Conservation (phyloP, 2,329 filamentous ascomycete genomes). For the Rhynchosporium secalis region DNA sequence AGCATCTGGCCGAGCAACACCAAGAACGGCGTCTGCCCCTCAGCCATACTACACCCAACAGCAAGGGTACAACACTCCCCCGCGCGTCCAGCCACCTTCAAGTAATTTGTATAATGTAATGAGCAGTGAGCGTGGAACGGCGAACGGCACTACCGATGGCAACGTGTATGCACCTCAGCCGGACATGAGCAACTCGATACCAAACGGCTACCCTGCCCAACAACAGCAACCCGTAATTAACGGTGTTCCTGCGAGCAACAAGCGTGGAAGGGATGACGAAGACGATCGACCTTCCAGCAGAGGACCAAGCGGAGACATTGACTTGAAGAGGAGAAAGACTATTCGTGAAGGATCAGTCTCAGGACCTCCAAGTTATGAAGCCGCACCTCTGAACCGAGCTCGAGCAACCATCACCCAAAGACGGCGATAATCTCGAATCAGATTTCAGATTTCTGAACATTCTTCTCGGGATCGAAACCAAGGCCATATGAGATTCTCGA, state of each 20-base stretch:
- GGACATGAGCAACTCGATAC: slow-evolving; percentile 56
- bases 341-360: slow-evolving; percentile 61
- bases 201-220: slow-evolving; percentile 60
- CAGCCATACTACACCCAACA: slow-evolving; percentile 72
- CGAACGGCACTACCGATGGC: slow-evolving; percentile 63
- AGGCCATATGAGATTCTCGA: slow-evolving; percentile 18
- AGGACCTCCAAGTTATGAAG: slow-evolving; percentile 49
- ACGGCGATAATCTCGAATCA: slow-evolving; percentile 33
- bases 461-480: slow-evolving; percentile 26
- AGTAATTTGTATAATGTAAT: slow-evolving; percentile 90
- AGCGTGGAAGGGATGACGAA: slow-evolving; percentile 48
- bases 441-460: slow-evolving; percentile 34
- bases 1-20: slow-evolving; percentile 81
- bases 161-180: slow-evolving; percentile 71
- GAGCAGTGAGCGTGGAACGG: slow-evolving; percentile 70
- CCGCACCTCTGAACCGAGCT: slow-evolving; percentile 48
- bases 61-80: slow-evolving; percentile 72
- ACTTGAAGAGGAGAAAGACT: slow-evolving; percentile 79
- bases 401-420: slow-evolving; percentile 47
- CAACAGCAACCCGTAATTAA: slow-evolving; percentile 63
- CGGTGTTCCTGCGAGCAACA: slow-evolving; percentile 50
- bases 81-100: slow-evolving; percentile 66
- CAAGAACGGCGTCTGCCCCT: slow-evolving; percentile 71
- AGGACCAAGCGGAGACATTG: slow-evolving; percentile 52
- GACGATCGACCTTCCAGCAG: slow-evolving; percentile 59